Evolutionary conservation across 495 filamentous ascomycete species (phyloP).

Genomic region (Viridothelium virens): DNA sequence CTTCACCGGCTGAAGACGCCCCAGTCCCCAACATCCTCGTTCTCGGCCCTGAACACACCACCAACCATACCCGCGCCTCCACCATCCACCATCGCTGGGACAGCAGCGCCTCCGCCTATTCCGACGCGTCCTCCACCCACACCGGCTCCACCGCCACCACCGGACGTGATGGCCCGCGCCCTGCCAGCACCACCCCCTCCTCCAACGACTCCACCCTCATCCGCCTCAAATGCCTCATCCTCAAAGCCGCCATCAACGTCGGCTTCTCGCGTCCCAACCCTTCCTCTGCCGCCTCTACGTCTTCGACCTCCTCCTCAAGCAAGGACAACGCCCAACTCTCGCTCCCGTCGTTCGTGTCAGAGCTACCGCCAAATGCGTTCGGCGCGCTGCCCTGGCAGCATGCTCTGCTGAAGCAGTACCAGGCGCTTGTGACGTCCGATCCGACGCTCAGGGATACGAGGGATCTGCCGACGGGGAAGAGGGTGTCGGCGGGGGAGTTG

Average conservation of each 20-base stretch:
- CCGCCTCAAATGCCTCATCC: constrained; percentile 63
- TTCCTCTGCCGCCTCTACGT: constrained; percentile 22
- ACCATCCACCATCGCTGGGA: constrained; percentile 51
- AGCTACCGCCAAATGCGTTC: constrained; percentile 68
- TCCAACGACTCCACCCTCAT: constrained; percentile 66
- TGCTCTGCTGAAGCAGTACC: constrained; percentile 65
- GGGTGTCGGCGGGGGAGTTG: constrained; percentile 60
- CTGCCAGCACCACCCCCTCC: constrained; percentile 14
- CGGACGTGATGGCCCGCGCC: constrained; percentile 39
- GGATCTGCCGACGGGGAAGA: constrained; percentile 42
- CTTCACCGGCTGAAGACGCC: constrained; percentile 68
- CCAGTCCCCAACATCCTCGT: constrained; percentile 77
- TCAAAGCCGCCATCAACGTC: constrained; percentile 73
- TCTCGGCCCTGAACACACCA: constrained; percentile 52
- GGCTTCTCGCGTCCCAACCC: constrained; percentile 49
- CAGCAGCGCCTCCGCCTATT: constrained; percentile 64
- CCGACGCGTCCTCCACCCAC: constrained; percentile 50
- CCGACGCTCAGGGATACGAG: constrained; percentile 52
- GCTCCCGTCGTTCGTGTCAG: constrained; percentile 64
- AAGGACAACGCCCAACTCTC: constrained; percentile 36
- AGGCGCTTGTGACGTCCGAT: constrained; percentile 64
- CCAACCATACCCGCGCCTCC: constrained; percentile 26
- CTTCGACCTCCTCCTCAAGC: constrained; percentile 21
- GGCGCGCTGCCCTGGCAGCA: constrained; percentile 62
- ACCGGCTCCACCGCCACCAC: constrained; percentile 63